phyloP scores from a whole-genome alignment of 108 stramenopile genomes.

The Pseudonitzschia multiseries region DNA sequence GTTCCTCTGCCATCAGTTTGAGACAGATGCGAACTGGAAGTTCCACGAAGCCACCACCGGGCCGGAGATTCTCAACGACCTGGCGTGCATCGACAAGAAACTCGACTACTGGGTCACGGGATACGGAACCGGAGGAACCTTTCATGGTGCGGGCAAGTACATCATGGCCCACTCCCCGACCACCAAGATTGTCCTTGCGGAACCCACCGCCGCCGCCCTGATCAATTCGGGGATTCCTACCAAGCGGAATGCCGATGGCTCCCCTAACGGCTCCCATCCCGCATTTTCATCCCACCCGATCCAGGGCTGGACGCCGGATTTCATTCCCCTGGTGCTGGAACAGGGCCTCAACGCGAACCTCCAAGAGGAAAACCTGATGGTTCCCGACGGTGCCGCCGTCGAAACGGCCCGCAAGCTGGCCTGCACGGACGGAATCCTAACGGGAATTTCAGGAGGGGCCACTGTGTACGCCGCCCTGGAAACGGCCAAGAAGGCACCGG shows the following conservation, averaged over 20 bases:
- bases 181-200: constrained; percentile 58
- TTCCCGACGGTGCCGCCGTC: constrained; percentile 57
- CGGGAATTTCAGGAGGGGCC: constrained; percentile 46
- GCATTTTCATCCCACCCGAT: constrained; percentile 8
- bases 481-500: constrained; percentile 54
- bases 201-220: constrained; percentile 44
- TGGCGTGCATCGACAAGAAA: constrained; percentile 35
- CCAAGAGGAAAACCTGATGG: constrained; percentile 56
- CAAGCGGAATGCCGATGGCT: constrained; percentile 52
- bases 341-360: constrained; percentile 50
- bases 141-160: constrained; percentile 66
- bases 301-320: constrained; percentile 63
- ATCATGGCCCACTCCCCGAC: constrained; percentile 64
- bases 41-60: constrained; percentile 77
- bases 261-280: neutral
- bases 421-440: neutral
- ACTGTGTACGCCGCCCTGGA: constrained; percentile 64
- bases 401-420: constrained; percentile 1
- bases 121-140: constrained; percentile 79
- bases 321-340: constrained; percentile 57
- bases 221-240: constrained; percentile 63
- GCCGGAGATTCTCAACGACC: constrained; percentile 74
- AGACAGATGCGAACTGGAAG: constrained; percentile 73
- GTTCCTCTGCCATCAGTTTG: constrained; percentile 71
- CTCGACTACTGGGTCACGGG: constrained; percentile 72